These are phyloP conservation scores for Diplodia mutila DNA, from an alignment of 2,329 filamentous ascomycete genomes.

Conservation along the genomic window DNA sequence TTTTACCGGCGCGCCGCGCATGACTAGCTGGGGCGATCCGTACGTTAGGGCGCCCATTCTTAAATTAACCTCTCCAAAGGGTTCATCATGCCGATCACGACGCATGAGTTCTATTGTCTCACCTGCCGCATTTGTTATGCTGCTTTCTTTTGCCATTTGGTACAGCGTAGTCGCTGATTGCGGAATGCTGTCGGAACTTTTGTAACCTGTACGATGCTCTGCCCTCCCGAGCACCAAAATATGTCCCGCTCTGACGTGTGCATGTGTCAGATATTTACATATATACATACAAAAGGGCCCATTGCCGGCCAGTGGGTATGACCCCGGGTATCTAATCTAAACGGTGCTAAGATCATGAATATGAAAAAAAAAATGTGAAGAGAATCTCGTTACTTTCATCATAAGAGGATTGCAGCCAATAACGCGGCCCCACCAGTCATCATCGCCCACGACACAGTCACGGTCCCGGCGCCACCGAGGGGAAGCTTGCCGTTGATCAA, in stretches of 20 bases:
- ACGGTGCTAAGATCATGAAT: background rate
- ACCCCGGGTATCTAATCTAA: constrained; percentile 6
- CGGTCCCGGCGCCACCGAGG: background rate
- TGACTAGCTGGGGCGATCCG: constrained; percentile 16
- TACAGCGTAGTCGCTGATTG: background rate
- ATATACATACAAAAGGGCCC: background rate
- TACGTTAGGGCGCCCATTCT: constrained; percentile 1
- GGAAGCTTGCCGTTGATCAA: constrained; percentile 12
- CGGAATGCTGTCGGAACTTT: background rate
- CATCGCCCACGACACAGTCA: background rate
- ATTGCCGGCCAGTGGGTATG: background rate
- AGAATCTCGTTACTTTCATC: background rate
- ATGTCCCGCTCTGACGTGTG: background rate
- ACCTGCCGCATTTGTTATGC: background rate
- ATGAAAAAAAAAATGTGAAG: background rate
- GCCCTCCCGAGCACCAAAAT: background rate
- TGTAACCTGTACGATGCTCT: background rate
- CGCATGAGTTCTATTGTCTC: background rate
- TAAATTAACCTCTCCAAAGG: constrained; percentile 3
- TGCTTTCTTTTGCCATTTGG: background rate
- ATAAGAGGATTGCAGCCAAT: background rate
- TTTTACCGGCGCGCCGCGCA: background rate
- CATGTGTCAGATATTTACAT: background rate
- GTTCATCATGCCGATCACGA: background rate
- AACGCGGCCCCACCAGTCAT: background rate